Conservation (phyloP, 148 eudicot species). For the Pouteria glomerata region DNA sequence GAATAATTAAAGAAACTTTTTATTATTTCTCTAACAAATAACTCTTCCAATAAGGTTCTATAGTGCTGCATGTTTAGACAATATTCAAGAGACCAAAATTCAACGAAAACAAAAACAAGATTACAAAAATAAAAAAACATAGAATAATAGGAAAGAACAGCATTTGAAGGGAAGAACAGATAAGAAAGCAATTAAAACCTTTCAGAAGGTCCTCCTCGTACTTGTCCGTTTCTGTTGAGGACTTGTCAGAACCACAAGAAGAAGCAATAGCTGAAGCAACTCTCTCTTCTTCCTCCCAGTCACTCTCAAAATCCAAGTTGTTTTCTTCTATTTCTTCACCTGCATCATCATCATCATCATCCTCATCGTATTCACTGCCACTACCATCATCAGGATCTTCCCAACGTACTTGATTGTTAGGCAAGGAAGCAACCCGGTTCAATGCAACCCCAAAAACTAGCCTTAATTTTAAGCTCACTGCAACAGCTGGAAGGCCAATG, state of each 20-base stretch:
- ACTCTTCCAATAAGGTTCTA: not conserved
- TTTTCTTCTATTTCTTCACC: conserved; percentile 36
- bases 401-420: conserved; percentile 38
- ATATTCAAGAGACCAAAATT: not conserved
- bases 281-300: conserved; percentile 54
- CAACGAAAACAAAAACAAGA: not conserved
- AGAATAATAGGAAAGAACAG: not conserved
- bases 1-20: not conserved
- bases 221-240: conserved; percentile 11
- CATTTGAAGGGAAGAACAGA: not conserved
- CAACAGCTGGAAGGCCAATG: not conserved
- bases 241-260: conserved; percentile 16
- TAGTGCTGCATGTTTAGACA: not conserved
- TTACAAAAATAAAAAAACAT: not conserved
- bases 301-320: conserved; percentile 78
- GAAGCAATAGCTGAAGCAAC: conserved; percentile 20
- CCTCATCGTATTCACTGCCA: conserved; percentile 57
- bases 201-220: conserved; percentile 52
- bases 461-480: not conserved
- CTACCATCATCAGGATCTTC: conserved; percentile 87
- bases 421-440: not conserved
- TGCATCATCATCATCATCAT: conserved; percentile 22
- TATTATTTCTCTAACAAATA: no score
- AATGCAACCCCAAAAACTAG: not conserved
- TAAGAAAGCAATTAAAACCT: conserved; percentile 31